A percentile compares a stretch with the other conserved stretches of the same genome.
These are phyloP conservation scores for Hygrophorus russula DNA, from an alignment of 768 basidiomycete genomes.

Conservation along the genomic window DNA sequence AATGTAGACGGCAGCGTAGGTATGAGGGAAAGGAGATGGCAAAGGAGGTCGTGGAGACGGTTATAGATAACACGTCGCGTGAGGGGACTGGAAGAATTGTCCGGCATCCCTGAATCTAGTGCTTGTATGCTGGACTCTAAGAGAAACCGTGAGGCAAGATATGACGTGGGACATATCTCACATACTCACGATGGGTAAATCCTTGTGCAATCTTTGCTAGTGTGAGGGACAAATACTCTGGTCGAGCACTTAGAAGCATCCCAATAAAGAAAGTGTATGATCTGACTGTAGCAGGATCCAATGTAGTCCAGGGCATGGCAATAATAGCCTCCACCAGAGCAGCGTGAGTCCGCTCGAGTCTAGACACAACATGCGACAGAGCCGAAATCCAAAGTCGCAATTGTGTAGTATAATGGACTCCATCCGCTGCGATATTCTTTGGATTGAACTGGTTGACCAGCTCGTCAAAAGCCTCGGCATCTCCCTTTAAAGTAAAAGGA, in stretches of 20 bases:
- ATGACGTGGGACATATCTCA: conserved; percentile 1
- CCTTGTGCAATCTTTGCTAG: conserved; percentile 75
- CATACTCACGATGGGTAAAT: conserved; percentile 75
- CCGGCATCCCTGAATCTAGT: conserved; percentile 43
- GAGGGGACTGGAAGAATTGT: conserved; percentile 57
- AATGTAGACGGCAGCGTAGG: conserved; percentile 86
- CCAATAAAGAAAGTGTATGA: conserved; percentile 85
- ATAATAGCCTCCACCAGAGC: conserved; percentile 80
- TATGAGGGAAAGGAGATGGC: conserved; percentile 77
- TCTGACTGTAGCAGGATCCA: conserved; percentile 76
- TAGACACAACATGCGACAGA: conserved; percentile 85
- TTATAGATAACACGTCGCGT: conserved; percentile 80
- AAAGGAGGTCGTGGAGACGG: conserved; percentile 77
- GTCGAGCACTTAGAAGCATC: conserved; percentile 82
- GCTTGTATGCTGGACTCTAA: conserved; percentile 66
- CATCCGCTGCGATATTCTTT: conserved; percentile 22
- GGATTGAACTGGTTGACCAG: conserved; percentile 79
- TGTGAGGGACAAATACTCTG: conserved; percentile 83
- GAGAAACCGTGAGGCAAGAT: conserved; percentile 2
- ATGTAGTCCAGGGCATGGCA: conserved; percentile 84
- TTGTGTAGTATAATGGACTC: conserved; percentile 35
- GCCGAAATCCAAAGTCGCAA: conserved; percentile 77
- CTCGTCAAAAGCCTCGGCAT: conserved; percentile 71
- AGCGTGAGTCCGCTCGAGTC: conserved; percentile 72
- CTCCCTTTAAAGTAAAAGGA: conserved; percentile 43